Evolutionary conservation across 768 basidiomycete species (phyloP), one percentile per base, ranked within the genome.

Genomic region (Tulasnella sp.): DNA sequence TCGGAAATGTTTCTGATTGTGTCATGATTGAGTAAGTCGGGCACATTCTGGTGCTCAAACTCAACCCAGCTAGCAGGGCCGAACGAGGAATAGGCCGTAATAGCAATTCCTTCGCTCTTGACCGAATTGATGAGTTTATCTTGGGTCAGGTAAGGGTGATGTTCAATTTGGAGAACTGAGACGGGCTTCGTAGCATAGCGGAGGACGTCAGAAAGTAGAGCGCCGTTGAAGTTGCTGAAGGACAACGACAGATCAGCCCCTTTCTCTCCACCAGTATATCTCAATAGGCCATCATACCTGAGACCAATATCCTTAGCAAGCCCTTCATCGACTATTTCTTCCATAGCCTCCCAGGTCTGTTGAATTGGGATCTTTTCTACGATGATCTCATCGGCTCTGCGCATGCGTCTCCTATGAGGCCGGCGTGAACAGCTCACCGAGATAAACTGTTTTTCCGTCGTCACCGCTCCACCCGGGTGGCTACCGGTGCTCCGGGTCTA

Each of bases 291-390:
- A 24, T 82, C 84, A 52, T 82, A 90, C 92, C 91, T 92, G 81
- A 94, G 83, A 79, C 94, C 96, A 82, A 97, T 94, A 83, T 95
- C 93, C 87, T 90, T 94, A 14, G 87, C 90, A 56, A 92, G 84
- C 9, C 92, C 91, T 62, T 88, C 88, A 81, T 94, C 92, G 72
- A 92, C 91, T 31, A 96, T 89, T 80, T 88, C 87, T 85, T 97
- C 96, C 91, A 97, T 89, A 21, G 89, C 93, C 58, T 85, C 83
- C 94, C 94, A 97, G 24, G 96, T 97, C 86, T 94, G 92, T 82
- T 91, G 90, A 84, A 94, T 89, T 52, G 92, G 91, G 0, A 89
- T 90, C 74, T 91, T 91, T 81, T 89, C 89, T 91, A 81, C 68
- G 62, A 68, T 6, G 76, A 80, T 75, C 1, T 44, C 74, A 12